phyloP scores from a whole-genome alignment of 192 early-diverging fungal genomes.

The Coemansia sp. region DNA sequence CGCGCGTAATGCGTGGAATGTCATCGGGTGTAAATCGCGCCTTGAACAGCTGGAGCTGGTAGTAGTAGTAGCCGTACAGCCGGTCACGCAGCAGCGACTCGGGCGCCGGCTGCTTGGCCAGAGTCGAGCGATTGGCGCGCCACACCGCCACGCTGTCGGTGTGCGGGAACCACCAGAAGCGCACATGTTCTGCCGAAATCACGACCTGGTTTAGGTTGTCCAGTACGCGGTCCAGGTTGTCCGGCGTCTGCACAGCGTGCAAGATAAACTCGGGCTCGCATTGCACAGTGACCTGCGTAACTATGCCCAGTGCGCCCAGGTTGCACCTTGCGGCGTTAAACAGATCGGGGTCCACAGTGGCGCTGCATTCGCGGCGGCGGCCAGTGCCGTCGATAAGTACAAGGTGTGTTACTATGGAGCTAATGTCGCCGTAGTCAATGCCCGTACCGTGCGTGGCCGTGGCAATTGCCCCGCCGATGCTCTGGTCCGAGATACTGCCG shows the following conservation, averaged over 20 bases:
- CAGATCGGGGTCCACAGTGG: constrained; percentile 43
- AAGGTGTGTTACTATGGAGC: constrained; percentile 53
- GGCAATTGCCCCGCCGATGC: constrained; percentile 65
- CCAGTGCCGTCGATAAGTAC: constrained; percentile 62
- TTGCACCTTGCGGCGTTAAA: constrained; percentile 67
- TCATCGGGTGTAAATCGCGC: constrained; percentile 8
- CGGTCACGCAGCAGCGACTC: constrained; percentile 26
- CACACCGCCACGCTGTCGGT: constrained; percentile 66
- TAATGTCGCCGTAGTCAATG: constrained; percentile 56
- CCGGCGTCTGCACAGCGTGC: constrained; percentile 64
- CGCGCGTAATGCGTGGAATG: constrained; percentile 28
- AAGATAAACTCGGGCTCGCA: constrained; percentile 61
- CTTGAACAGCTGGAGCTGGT: constrained; percentile 47
- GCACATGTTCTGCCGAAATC: constrained; percentile 66
- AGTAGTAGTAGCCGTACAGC: background rate
- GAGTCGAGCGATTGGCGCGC: constrained; percentile 59
- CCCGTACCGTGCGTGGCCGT: constrained; percentile 74
- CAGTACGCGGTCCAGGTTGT: constrained; percentile 54
- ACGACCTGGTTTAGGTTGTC: constrained; percentile 51
- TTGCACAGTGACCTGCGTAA: constrained; percentile 63
- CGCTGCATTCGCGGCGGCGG: constrained; percentile 51
- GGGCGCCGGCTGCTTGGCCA: constrained; percentile 9
- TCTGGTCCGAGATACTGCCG: constrained; percentile 73
- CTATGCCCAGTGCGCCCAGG: constrained; percentile 65
- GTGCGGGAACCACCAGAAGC: constrained; percentile 78